Base-by-base conservation (phyloP, 306 rosid genomes). In the Senna siamea region DNA sequence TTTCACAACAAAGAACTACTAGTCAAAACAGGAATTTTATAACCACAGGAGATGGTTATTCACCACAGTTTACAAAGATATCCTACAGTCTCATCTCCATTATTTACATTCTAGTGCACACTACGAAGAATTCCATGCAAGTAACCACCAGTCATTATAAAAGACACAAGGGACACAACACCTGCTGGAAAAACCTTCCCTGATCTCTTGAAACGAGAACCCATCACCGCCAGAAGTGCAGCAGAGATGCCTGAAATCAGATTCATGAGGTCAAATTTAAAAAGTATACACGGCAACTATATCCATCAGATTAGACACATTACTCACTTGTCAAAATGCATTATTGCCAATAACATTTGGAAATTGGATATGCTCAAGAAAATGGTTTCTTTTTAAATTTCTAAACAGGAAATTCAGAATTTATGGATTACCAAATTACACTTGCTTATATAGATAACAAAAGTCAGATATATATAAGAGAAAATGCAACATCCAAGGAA, bases 111-210 rank as follows among this genome's bases (percentile, higher is more conserved):
- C 88, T 87, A 95, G 83, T 92, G 96, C 1, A 74, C 53, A 66
- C 93, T 83, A 2, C 98, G 99, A 60, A 89, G 64, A 64, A 95
- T 90, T 81, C 99, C 99, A 80, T 95, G 99, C 60, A 95, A 66
- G 89, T 92, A 95, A 76, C 99, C 98, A 53, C 93, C 98, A 0
- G 98, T 86, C 99, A 95, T 95, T 72, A 90, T 38, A 56, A 95
- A 80, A 0, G 99, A 95, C 63, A 92, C 89, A 30, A 95, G 85
- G n/a, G 99, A 88, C 26, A 95, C 96, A 43, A 92, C 90, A 8
- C 99, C 99, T 5, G 99, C 99, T 6, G 99, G 99, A 83, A 95
- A 90, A 22, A 95, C 75, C 89, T 95, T 95, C 73, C 99, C 93
- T 8, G 99, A 95, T 46, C 82, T 88, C 90, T 84, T 92, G 76